Evolutionary conservation across 2,329 filamentous ascomycete genomes (phyloP).

Genomic region (Trichoderma endophyticum): DNA sequence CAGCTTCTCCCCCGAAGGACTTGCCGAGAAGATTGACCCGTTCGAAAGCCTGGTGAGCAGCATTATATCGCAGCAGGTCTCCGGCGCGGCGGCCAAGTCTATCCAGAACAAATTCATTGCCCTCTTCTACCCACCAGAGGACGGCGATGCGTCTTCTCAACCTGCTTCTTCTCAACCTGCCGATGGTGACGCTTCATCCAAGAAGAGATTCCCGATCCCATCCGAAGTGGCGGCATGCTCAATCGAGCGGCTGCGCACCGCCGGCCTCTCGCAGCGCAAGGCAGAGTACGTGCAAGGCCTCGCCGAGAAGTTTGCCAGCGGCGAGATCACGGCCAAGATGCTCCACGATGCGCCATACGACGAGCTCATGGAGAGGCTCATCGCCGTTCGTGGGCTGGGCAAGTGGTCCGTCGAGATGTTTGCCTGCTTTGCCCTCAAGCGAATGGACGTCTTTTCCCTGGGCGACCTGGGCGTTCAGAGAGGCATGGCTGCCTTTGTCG

Average conservation of each 20-base stretch:
- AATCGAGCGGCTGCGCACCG: slow-evolving; percentile 69
- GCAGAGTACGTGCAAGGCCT: slow-evolving; percentile 91
- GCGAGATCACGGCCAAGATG: slow-evolving; percentile 72
- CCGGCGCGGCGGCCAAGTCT: slow-evolving; percentile 81
- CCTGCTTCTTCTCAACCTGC: neutral
- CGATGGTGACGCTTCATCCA: slow-evolving; percentile 20
- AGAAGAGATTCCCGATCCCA: slow-evolving; percentile 67
- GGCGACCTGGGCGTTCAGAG: slow-evolving; percentile 93
- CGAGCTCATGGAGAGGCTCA: slow-evolving; percentile 76
- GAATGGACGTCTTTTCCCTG: slow-evolving; percentile 88
- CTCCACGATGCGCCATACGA: slow-evolving; percentile 79
- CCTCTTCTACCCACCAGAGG: slow-evolving; percentile 56
- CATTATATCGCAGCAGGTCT: slow-evolving; percentile 96
- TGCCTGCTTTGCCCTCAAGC: slow-evolving; percentile 89
- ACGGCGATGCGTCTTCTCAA: neutral
- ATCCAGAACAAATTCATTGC: slow-evolving; percentile 83
- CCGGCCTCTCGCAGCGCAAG: slow-evolving; percentile 89
- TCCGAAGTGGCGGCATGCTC: slow-evolving; percentile 63
- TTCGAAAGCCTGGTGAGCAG: slow-evolving; percentile 79
- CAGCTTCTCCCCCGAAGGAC: slow-evolving; percentile 74
- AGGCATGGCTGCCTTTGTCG: slow-evolving; percentile 85
- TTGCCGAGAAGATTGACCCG: slow-evolving; percentile 84
- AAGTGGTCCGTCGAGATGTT: slow-evolving; percentile 98
- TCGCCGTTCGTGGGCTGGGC: slow-evolving; percentile 82
- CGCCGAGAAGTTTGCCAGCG: slow-evolving; percentile 72